Evolutionary conservation across 371 early-diverging fungal genomes (phyloP).

Genomic region (Mortierella sp.): DNA sequence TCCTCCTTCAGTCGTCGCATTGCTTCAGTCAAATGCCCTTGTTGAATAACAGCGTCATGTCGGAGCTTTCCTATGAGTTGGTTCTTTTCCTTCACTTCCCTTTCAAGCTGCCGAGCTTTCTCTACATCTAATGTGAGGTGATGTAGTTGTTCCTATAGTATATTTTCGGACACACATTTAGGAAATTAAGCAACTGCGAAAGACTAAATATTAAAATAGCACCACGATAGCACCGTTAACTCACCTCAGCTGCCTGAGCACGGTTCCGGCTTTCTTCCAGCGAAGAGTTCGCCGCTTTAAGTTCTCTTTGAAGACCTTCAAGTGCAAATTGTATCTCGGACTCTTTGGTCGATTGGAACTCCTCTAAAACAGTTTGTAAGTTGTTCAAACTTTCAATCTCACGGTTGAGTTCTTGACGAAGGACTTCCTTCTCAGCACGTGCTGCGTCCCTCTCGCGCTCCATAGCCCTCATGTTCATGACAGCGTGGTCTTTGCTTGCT

Average conservation of each 20-base stretch:
- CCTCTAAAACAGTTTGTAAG: slow-evolving; percentile 87
- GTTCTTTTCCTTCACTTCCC: slow-evolving; percentile 82
- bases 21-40: slow-evolving; percentile 87
- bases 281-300: slow-evolving; percentile 63
- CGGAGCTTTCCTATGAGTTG: slow-evolving; percentile 82
- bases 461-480: slow-evolving; percentile 68
- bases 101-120: slow-evolving; percentile 73
- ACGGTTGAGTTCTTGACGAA: slow-evolving; percentile 72
- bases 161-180: neutral
- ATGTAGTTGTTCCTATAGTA: slow-evolving; percentile 64
- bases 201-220: neutral
- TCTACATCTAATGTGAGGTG: slow-evolving; percentile 67
- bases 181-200: neutral
- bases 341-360: slow-evolving; percentile 87
- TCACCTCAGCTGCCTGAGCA: slow-evolving; percentile 72
- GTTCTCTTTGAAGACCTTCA: slow-evolving; percentile 73
- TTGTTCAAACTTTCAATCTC: slow-evolving; percentile 78
- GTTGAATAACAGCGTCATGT: slow-evolving; percentile 86
- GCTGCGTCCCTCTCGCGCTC: slow-evolving; percentile 73
- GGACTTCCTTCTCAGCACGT: slow-evolving; percentile 63
- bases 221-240: neutral
- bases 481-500: slow-evolving; percentile 66
- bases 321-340: slow-evolving; percentile 85
- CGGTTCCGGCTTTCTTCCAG: slow-evolving; percentile 72
- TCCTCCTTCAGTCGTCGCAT: slow-evolving; percentile 87